A percentile compares a stretch with the other conserved stretches of the same genome.
Evolutionary conservation across 208 protist genomes (phyloP).

Genomic region (Paratrypanosoma confusum): DNA sequence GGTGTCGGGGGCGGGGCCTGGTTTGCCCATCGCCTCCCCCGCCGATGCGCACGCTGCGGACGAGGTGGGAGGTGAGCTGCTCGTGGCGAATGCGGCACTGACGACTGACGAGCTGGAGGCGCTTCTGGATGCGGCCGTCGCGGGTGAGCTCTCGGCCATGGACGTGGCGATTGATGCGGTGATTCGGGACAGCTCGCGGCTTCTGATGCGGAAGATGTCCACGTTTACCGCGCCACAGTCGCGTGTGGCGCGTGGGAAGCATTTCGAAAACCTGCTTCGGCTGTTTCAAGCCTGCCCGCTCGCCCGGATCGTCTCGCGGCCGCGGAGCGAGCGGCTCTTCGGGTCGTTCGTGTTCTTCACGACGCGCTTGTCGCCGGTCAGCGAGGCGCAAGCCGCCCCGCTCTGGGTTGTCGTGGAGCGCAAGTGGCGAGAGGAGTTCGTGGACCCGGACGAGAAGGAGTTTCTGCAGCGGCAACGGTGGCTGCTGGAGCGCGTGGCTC

Average conservation of each 20-base stretch:
- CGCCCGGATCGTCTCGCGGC: conserved; percentile 17
- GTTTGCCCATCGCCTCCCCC: no score
- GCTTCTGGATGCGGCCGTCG: neutral
- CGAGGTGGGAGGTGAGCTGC: conserved; percentile 3
- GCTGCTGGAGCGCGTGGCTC: conserved; percentile 31
- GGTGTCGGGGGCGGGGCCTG: conserved; percentile 2
- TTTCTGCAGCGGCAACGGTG: conserved; percentile 23
- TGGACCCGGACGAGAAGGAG: conserved; percentile 12
- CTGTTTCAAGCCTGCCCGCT: conserved; percentile 25
- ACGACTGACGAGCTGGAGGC: neutral
- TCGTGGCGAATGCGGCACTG: conserved; percentile 12
- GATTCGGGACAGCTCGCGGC: neutral
- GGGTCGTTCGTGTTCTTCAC: conserved; percentile 12
- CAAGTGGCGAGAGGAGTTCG: conserved; percentile 35
- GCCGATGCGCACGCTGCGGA: conserved; percentile 12
- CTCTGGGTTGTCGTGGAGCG: conserved; percentile 33
- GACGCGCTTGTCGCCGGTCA: conserved; percentile 4
- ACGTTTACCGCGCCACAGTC: no score
- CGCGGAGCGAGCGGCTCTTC: conserved; percentile 22
- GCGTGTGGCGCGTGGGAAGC: neutral
- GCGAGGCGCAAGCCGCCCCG: conserved; percentile 8
- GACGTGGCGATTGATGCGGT: neutral
- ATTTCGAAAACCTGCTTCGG: conserved; percentile 18
- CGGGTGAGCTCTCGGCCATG: neutral
- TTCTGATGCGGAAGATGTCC: no score